A percentile compares a stretch with the other conserved stretches of the same genome.
Evolutionary conservation across 202 grass and related monocot species (phyloP).

Genomic region (Dendrocalamus latiflorus): DNA sequence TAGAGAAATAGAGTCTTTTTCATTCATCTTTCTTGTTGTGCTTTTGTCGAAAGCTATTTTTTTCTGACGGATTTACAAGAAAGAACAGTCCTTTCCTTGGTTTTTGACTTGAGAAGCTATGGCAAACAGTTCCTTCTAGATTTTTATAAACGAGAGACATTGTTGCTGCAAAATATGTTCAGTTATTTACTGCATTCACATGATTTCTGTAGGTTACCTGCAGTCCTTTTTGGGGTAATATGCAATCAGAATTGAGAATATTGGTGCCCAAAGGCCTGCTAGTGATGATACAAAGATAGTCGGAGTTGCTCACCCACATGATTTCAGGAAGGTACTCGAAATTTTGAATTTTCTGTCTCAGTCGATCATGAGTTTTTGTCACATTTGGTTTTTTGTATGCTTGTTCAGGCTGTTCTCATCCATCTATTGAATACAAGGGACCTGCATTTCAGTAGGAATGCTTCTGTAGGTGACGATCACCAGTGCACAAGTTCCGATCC

Average conservation of each 20-base stretch:
- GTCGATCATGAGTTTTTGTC: neutral
- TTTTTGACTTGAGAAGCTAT: neutral
- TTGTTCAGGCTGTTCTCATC: conserved; percentile 36
- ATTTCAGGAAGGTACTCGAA: conserved; percentile 53
- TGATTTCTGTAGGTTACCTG: conserved; percentile 38
- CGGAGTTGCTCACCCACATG: conserved; percentile 37
- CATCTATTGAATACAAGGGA: conserved; percentile 29
- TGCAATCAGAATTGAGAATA: conserved; percentile 62
- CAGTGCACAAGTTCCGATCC: conserved; percentile 1
- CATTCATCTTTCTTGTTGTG: neutral
- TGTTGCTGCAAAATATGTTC: neutral
- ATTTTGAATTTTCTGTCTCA: neutral
- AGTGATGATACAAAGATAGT: conserved; percentile 56
- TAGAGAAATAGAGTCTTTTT: neutral
- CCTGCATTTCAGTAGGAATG: conserved; percentile 13
- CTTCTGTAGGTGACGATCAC: conserved; percentile 15
- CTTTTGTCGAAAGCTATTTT: neutral
- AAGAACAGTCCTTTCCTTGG: neutral
- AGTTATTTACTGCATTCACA: neutral
- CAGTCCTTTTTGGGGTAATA: conserved; percentile 57
- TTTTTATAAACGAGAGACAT: neutral
- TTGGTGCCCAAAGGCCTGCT: conserved; percentile 34
- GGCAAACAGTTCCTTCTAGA: neutral
- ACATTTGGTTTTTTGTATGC: neutral
- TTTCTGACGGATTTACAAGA: neutral